These are phyloP conservation scores for Geranium brycei DNA, from an alignment of 345 rosid species.

Conservation along the genomic window DNA sequence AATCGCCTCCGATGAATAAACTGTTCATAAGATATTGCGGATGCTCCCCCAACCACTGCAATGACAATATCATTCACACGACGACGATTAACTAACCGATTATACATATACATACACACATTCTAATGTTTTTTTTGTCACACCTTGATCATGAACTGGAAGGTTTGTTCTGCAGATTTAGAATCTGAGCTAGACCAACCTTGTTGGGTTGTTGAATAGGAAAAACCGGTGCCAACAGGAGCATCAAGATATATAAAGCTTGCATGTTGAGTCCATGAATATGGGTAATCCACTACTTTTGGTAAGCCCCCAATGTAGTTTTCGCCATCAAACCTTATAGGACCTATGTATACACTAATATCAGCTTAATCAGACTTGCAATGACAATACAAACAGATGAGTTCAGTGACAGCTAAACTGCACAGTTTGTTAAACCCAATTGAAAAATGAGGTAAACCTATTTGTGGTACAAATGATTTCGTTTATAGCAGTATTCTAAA, in stretches of 20 bases:
- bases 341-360: slow-evolving; percentile 4
- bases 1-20: slow-evolving; percentile 26
- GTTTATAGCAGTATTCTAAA: too few relatives aligned
- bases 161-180: slow-evolving; percentile 8
- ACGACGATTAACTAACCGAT: too few relatives aligned
- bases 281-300: slow-evolving; percentile 4
- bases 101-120: too few relatives aligned
- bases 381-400: too few relatives aligned
- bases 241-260: slow-evolving; percentile 21
- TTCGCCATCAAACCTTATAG: slow-evolving; percentile 10
- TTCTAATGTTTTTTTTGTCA: background rate
- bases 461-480: too few relatives aligned
- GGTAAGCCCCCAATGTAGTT: slow-evolving; percentile 15
- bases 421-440: too few relatives aligned
- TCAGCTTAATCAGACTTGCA: too few relatives aligned
- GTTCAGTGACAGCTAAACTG: too few relatives aligned
- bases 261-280: slow-evolving; percentile 12
- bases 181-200: slow-evolving; percentile 18
- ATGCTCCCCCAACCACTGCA: slow-evolving; percentile 25
- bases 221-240: slow-evolving; percentile 24
- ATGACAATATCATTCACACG: background rate
- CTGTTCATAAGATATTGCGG: slow-evolving; percentile 16
- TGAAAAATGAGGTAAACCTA: too few relatives aligned
- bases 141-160: slow-evolving; percentile 18
- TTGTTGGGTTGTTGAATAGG: slow-evolving; percentile 14